Evolutionary conservation across 768 basidiomycete genomes (phyloP).

Genomic region (Kwoniella newhampshirensis): DNA sequence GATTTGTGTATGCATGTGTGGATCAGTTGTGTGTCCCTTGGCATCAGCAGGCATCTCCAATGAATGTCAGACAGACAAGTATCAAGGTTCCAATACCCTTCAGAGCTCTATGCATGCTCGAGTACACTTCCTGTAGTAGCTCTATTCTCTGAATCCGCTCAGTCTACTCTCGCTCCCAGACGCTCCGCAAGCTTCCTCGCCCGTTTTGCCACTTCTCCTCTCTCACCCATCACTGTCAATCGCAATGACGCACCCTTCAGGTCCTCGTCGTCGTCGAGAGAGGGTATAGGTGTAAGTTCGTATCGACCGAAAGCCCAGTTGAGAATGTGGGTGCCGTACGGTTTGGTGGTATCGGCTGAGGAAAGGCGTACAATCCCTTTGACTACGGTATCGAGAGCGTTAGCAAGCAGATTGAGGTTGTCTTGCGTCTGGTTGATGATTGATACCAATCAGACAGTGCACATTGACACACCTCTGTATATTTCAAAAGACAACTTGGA

Average conservation of each 20-base stretch:
- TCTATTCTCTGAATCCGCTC: not conserved
- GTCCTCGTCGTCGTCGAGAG: constrained; percentile 41
- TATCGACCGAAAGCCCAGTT: constrained; percentile 94
- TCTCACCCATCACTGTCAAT: constrained; percentile 88
- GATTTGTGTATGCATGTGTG: no score
- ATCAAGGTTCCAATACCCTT: no score
- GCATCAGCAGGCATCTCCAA: no score
- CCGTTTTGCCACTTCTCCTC: constrained; percentile 70
- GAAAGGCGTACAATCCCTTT: constrained; percentile 76
- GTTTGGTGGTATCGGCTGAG: constrained; percentile 36
- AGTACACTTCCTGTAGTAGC: no score
- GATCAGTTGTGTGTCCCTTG: no score
- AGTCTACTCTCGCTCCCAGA: constrained; percentile 31
- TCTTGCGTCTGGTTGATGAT: no score
- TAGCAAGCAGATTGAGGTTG: no score
- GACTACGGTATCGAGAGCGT: constrained; percentile 56
- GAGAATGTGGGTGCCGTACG: constrained; percentile 53
- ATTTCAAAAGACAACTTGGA: constrained; percentile 50
- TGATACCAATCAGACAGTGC: no score
- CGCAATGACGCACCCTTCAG: constrained; percentile 56
- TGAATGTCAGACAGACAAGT: no score
- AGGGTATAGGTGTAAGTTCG: constrained; percentile 60
- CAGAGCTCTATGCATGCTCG: no score
- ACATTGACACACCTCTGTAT: constrained; percentile 50
- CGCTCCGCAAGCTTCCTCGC: constrained; percentile 60